These are phyloP conservation scores for Vicia sativa DNA, from an alignment of 306 rosid genomes.

Conservation along the genomic window DNA sequence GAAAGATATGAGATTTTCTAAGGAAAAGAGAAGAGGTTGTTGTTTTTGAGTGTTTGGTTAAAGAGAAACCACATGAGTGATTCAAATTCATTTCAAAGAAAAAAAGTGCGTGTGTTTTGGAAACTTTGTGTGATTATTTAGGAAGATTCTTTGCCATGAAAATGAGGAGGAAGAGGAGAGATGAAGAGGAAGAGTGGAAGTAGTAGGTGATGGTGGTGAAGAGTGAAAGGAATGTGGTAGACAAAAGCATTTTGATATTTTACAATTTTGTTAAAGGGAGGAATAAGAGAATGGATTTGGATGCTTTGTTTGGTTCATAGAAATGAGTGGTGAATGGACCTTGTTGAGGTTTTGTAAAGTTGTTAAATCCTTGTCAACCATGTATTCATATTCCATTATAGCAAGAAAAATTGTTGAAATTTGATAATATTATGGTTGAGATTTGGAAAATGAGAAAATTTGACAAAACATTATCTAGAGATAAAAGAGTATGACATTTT, in stretches of 20 bases:
- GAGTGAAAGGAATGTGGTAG: slow-evolving; percentile 36
- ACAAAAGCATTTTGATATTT: slow-evolving; percentile 41
- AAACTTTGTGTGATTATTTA: slow-evolving; percentile 55
- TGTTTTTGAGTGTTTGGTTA: slow-evolving; percentile 44
- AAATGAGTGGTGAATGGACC: slow-evolving; percentile 62
- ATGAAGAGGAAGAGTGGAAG: neutral
- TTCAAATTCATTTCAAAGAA: slow-evolving; percentile 67
- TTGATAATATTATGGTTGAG: slow-evolving; percentile 28
- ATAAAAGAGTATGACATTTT: neutral
- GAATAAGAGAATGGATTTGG: slow-evolving; percentile 49
- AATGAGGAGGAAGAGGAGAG: slow-evolving; percentile 37
- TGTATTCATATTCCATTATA: slow-evolving; percentile 25
- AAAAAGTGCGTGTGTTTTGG: neutral
- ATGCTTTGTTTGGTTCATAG: slow-evolving; percentile 39
- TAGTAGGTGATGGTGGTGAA: slow-evolving; percentile 37
- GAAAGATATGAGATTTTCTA: slow-evolving; percentile 37
- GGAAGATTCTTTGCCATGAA: slow-evolving; percentile 59
- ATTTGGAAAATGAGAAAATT: neutral
- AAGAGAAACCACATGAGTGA: slow-evolving; percentile 61
- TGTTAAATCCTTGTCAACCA: slow-evolving; percentile 8
- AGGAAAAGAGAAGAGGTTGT: slow-evolving; percentile 36
- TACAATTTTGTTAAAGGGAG: slow-evolving; percentile 3
- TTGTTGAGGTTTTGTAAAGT: neutral
- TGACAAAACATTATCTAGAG: slow-evolving; percentile 11
- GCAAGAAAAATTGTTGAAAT: neutral